Percentiles rank a stretch among this genome's conserved stretches.
Evolutionary conservation across 2,329 filamentous ascomycete genomes (phyloP).

Genomic region (Dothistroma septosporum): DNA sequence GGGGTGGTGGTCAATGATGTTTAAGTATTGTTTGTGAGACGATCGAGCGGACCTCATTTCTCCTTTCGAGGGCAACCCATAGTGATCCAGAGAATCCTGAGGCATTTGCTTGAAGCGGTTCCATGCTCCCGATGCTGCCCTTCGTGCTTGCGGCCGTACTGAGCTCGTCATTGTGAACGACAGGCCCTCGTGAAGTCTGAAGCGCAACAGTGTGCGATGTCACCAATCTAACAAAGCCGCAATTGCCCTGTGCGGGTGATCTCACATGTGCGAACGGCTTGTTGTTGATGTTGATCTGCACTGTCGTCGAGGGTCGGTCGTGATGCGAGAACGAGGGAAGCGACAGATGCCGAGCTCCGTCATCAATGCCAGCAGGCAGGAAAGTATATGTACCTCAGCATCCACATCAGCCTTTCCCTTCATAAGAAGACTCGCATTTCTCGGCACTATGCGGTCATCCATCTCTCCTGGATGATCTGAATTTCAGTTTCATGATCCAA

Average conservation of each 20-base stretch:
- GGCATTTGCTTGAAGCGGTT: conserved; percentile 69
- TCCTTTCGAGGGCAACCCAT: conserved; percentile 86
- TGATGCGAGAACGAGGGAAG: conserved; percentile 2
- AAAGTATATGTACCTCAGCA: background rate
- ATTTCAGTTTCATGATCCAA: background rate
- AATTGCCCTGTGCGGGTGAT: background rate
- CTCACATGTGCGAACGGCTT: background rate
- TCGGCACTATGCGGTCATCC: background rate
- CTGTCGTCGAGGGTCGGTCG: background rate
- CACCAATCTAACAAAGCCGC: background rate
- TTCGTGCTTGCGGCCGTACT: conserved; percentile 28
- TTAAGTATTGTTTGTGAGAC: background rate
- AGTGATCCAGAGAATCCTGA: conserved; percentile 71
- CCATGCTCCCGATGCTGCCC: conserved; percentile 56
- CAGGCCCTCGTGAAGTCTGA: background rate
- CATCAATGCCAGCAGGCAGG: background rate
- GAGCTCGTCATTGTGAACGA: conserved; percentile 22
- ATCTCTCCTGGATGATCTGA: background rate
- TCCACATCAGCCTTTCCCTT: background rate
- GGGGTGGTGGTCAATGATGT: background rate
- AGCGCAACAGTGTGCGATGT: background rate
- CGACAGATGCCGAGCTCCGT: background rate
- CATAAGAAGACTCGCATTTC: background rate
- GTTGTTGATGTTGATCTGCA: background rate
- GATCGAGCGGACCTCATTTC: conserved; percentile 66